Evolutionary conservation across 176 grass and related monocot species (phyloP).

Genomic region (Olyra latifolia): DNA sequence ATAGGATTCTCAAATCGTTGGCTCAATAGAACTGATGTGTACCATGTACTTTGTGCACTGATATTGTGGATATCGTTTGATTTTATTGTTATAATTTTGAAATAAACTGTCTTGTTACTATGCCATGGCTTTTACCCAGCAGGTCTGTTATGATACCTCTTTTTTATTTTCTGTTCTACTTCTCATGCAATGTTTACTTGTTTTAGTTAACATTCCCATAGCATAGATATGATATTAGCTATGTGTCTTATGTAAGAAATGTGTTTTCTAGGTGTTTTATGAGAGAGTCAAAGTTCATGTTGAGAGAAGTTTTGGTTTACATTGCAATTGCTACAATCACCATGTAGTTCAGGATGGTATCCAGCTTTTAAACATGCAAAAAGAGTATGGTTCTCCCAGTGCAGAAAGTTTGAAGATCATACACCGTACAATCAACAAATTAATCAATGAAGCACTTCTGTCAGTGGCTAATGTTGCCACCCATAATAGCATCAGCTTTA

Average conservation of each 20-base stretch:
- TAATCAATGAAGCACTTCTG: constrained; percentile 31
- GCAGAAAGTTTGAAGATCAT: constrained; percentile 10
- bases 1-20: too few species aligned
- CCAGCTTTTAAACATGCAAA: constrained; percentile 29
- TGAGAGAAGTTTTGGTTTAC: constrained; percentile 19
- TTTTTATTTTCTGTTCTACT: neutral
- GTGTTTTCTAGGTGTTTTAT: constrained; percentile 20
- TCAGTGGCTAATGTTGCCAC: constrained; percentile 33
- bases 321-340: constrained; percentile 19
- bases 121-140: too few species aligned
- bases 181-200: neutral
- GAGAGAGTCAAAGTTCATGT: constrained; percentile 17
- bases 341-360: constrained; percentile 30
- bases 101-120: too few species aligned
- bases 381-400: constrained; percentile 9
- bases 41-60: neutral
- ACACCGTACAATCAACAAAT: constrained; percentile 6
- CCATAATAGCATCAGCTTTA: too few species aligned
- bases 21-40: neutral
- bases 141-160: too few species aligned
- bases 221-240: constrained; percentile 1
- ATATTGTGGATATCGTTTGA: neutral
- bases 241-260: neutral
- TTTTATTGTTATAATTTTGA: too few species aligned
- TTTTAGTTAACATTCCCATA: neutral